phyloP scores from a whole-genome alignment of 208 protist genomes.

The Leptomonas seymouri region DNA sequence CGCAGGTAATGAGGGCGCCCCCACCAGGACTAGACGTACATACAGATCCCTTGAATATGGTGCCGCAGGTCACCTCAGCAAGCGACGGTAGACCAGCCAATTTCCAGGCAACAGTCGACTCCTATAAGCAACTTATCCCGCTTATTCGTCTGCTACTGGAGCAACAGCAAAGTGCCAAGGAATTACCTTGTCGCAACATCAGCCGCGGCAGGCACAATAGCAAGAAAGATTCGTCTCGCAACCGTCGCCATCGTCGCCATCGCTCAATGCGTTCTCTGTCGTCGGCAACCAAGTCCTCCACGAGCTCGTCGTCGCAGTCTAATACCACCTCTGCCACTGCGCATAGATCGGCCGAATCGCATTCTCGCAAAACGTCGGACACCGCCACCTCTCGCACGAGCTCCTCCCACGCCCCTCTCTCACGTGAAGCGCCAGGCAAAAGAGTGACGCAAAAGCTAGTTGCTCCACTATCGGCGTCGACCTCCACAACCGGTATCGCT shows the following conservation, averaged over 20 bases:
- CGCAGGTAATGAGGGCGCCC: conserved; percentile 51
- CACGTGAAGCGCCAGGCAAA: background rate
- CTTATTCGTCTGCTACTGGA: conserved; percentile 26
- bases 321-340: background rate
- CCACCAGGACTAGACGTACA: conserved; percentile 1
- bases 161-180: conserved; percentile 15
- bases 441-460: background rate
- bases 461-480: background rate
- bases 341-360: too few species aligned
- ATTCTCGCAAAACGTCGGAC: too few species aligned
- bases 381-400: background rate
- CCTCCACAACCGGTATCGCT: background rate
- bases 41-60: conserved; percentile 6
- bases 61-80: background rate
- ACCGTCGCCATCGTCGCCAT: background rate
- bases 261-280: background rate
- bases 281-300: background rate
- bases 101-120: conserved; percentile 27
- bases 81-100: background rate
- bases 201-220: background rate
- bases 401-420: background rate
- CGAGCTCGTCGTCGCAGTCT: background rate
- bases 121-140: conserved; percentile 28
- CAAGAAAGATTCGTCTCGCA: background rate
- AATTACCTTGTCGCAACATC: background rate